phyloP scores from a whole-genome alignment of 257 asterid genomes.

The Solanum sitiens region DNA sequence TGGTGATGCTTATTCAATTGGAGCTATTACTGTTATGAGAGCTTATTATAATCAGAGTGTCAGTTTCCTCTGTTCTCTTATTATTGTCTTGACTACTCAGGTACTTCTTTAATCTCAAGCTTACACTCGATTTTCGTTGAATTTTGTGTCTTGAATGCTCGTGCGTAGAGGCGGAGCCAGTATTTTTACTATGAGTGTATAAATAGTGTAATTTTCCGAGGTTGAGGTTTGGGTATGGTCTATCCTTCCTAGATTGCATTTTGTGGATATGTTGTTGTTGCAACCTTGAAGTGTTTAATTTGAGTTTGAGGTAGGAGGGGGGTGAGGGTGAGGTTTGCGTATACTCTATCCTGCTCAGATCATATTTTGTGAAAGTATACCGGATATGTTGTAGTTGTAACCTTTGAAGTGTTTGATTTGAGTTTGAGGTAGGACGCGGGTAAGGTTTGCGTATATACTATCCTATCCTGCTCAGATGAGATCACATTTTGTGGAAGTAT shows the following conservation, averaged over 20 bases:
- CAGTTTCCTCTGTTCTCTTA: constrained; percentile 60
- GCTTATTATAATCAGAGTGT: constrained; percentile 81
- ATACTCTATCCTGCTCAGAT: too few relatives aligned
- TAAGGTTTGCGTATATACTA: background rate
- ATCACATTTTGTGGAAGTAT: background rate
- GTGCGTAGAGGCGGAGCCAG: background rate
- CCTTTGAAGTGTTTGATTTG: background rate
- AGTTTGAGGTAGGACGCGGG: background rate
- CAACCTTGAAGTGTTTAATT: too few relatives aligned
- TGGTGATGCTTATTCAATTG: constrained; percentile 96
- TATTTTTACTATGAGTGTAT: background rate
- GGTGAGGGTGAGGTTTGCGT: too few relatives aligned
- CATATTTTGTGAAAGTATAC: too few relatives aligned
- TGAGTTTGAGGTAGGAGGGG: too few relatives aligned
- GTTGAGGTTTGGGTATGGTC: too few relatives aligned
- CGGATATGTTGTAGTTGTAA: background rate
- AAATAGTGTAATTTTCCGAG: too few relatives aligned
- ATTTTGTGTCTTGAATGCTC: background rate
- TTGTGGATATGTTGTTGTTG: too few relatives aligned
- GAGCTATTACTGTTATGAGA: constrained; percentile 97
- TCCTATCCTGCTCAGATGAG: background rate
- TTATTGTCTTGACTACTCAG: constrained; percentile 92
- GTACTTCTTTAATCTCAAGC: constrained; percentile 11
- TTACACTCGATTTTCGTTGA: background rate
- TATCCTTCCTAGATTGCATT: too few relatives aligned